Evolutionary conservation across 164 flowering plant genomes (phyloP).

Genomic region (Nymphaea thermarum): DNA sequence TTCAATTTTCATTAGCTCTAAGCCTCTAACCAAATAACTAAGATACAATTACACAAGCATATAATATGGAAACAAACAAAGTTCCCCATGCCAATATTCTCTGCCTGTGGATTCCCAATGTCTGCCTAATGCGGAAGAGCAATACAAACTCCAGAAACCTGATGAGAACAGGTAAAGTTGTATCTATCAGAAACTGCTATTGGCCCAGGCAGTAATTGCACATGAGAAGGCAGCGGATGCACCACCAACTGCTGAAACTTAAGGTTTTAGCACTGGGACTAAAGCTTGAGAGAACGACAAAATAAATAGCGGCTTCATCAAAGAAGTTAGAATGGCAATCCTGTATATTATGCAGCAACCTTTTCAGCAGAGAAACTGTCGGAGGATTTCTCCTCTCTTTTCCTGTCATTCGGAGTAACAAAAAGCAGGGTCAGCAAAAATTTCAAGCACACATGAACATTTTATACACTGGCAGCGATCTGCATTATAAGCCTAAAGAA

Average conservation of each 20-base stretch:
- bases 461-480: no score
- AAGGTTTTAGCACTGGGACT: no score
- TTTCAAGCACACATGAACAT: background rate
- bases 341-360: constrained; percentile 1
- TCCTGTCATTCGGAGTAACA: constrained; percentile 12
- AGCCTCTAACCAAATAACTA: background rate
- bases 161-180: background rate
- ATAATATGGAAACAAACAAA: no score
- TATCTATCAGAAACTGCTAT: background rate
- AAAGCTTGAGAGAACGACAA: background rate
- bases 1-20: background rate
- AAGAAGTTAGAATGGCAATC: background rate
- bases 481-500: background rate
- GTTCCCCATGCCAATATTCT: background rate
- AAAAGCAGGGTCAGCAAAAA: background rate
- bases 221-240: background rate
- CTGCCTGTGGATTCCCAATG: background rate
- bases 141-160: background rate
- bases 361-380: background rate
- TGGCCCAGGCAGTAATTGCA: background rate
- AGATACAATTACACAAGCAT: background rate
- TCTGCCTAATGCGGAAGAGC: background rate
- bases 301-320: background rate
- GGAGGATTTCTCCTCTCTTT: constrained; percentile 10
- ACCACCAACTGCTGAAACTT: background rate